Evolutionary conservation across 108 stramenopile species (phyloP), one percentile per base, ranked within the genome.

Genomic region (Pseudonitzschia multiseries): DNA sequence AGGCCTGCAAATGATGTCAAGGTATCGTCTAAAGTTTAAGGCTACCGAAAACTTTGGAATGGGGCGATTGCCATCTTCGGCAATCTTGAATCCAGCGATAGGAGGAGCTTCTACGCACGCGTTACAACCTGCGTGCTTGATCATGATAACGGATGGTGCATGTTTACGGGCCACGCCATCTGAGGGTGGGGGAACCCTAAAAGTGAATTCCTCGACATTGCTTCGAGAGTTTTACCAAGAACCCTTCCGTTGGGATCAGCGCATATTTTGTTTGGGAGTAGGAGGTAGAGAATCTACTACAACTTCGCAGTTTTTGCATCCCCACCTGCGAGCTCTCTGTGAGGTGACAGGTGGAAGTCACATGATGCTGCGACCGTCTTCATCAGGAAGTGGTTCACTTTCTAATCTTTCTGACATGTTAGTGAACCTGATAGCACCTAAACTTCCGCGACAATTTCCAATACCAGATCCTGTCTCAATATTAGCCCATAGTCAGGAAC

Each of bases 191-290:
- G 89, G 92, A 22, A 56, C 79, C 14, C 73, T 90, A n/a, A 81
- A 88, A 61, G 71, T 93, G 14, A 86, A 87, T 61, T 85, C 83
- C 64, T 89, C 87, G 27, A 83, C 83, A 26, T 76, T 85, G 76
- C 61, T 90, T 8, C 84, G 88, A 61, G 89, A 90, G 54, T 90
- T 90, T 74, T 90, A 93, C 44, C 71, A 71, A 46, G 89, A 90
- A 60, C 92, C 92, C 3, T 93, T 93, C 77, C 79, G 92, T 62
- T 93, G 92, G 92, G 92, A 93, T 70, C 92, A 93, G 77, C 72
- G 92, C 50, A 84, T 93, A 9, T 90, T 90, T 72, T 83, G 85
- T 50, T 57, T 93, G 44, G 88, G 87, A 54, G 83, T 84, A 50
- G 86, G 86, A 52, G 78, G 70, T 1, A 71, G 67, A 46, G 75